Evolutionary conservation across 2,329 filamentous ascomycete species (phyloP), one percentile per base, ranked within the genome.

Genomic region (Calonectria multiphialidica): DNA sequence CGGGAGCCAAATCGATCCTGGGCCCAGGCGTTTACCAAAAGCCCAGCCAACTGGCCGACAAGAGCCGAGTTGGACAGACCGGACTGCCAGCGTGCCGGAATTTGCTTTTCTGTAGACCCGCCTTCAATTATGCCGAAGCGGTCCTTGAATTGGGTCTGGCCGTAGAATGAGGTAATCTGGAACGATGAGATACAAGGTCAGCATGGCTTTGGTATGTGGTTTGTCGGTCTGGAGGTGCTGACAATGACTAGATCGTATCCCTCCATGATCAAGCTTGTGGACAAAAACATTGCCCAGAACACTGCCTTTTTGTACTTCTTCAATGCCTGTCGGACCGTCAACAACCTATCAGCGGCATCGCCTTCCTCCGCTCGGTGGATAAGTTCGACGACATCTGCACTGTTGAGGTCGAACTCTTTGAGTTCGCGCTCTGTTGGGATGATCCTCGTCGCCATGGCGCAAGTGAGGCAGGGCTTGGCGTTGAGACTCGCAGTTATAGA

Each of bases 1-100:
- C 75, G 45, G 7, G 75, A 67, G 25, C 84, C 84, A 18, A 81
- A 83, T 1, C 76, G 77, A 50, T 88, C 86, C 6, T 84, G 82
- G 3, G 85, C 68, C 59, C 81, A 83, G 1, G 86, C 86, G 50
- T 85, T 87, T 30, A 86, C 72, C 18, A 86, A 74, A 1, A 88
- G 80, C 0, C 87, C 87, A 1, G 86, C 44, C 4, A 89, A 83
- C 37, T 85, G 82, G 1, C 87, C 87, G 5, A 86, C 83, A 4
- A 83, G 76, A 0, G 84, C 82, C 2, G 83, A 86, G 25, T 87
- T 87, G 4, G 82, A 82, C 0, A 89, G 78, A 0, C 83, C 86
- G 0, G 86, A 83, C 72, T 88, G 87, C 87, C 87, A 88, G 5
- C 82, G 76, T 0, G 85, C 82, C 0, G 84, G 79, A 23, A 89